These are phyloP conservation scores for Claviceps sp. DNA, from an alignment of 2,329 filamentous ascomycete species.

Conservation along the genomic window DNA sequence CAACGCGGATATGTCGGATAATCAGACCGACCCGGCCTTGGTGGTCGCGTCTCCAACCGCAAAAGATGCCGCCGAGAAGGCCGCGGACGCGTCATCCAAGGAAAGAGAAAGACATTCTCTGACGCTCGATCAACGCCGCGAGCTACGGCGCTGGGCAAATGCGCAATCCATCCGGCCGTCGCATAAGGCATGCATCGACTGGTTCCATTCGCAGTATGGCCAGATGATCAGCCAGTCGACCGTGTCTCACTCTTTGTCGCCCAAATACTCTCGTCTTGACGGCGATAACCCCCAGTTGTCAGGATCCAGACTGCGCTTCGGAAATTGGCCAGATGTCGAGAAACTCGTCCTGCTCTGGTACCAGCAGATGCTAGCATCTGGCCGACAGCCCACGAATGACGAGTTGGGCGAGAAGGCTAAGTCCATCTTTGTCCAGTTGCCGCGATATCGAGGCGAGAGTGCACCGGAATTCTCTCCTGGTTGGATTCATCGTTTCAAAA, in stretches of 20 bases:
- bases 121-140: conserved; percentile 48
- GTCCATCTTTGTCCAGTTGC: conserved; percentile 41
- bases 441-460: conserved; percentile 46
- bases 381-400: conserved; percentile 47
- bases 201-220: conserved; percentile 45
- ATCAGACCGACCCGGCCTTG: conserved; percentile 25
- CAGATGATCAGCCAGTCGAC: conserved; percentile 50
- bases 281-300: conserved; percentile 45
- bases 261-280: conserved; percentile 48
- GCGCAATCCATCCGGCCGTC: conserved; percentile 41
- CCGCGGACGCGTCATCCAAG: conserved; percentile 13
- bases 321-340: conserved; percentile 51
- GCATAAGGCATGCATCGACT: conserved; percentile 50
- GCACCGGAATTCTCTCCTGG: conserved; percentile 49
- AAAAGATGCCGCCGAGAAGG: conserved; percentile 14
- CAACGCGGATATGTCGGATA: conserved; percentile 18
- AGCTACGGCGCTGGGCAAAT: conserved; percentile 46
- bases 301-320: conserved; percentile 47
- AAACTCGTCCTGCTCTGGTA: conserved; percentile 44
- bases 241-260: conserved; percentile 47
- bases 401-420: conserved; percentile 50
- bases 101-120: conserved; percentile 48
- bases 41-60: conserved; percentile 15
- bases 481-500: conserved; percentile 53
- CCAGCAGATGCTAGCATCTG: conserved; percentile 35